Conservation (phyloP, 2,329 filamentous ascomycete species). For the Helotiales sp. region DNA sequence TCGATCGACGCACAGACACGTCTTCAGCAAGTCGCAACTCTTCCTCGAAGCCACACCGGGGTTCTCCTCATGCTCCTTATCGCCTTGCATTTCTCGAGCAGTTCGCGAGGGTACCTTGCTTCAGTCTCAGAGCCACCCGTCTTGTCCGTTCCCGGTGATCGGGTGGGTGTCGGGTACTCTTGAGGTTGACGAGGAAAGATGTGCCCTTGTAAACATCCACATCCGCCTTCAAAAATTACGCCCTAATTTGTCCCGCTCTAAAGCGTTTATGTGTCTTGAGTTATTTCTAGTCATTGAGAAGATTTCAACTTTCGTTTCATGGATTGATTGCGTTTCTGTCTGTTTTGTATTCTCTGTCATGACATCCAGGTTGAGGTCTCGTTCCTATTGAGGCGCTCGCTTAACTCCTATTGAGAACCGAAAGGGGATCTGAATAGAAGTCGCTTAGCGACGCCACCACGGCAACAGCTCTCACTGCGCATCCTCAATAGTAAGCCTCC, state of each 20-base stretch:
- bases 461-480: neutral
- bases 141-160: neutral
- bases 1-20: neutral
- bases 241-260: neutral
- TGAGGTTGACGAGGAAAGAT: neutral
- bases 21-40: slow-evolving; percentile 2
- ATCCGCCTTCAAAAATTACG: neutral
- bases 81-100: slow-evolving; percentile 2
- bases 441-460: slow-evolving; percentile 26
- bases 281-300: neutral
- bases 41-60: neutral
- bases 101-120: slow-evolving; percentile 8
- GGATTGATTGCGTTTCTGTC: neutral
- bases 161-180: slow-evolving; percentile 1
- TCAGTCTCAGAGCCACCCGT: neutral
- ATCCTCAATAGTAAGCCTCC: no score
- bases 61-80: neutral
- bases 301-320: neutral
- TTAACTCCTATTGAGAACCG: slow-evolving; percentile 28
- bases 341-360: neutral
- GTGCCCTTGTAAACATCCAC: neutral
- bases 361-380: neutral
- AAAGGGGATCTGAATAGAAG: slow-evolving; percentile 26
- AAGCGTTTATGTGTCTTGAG: neutral
- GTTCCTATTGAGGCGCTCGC: slow-evolving; percentile 13